These are phyloP conservation scores for Eucalyptus marginata DNA, from an alignment of 345 rosid species.

Conservation along the genomic window DNA sequence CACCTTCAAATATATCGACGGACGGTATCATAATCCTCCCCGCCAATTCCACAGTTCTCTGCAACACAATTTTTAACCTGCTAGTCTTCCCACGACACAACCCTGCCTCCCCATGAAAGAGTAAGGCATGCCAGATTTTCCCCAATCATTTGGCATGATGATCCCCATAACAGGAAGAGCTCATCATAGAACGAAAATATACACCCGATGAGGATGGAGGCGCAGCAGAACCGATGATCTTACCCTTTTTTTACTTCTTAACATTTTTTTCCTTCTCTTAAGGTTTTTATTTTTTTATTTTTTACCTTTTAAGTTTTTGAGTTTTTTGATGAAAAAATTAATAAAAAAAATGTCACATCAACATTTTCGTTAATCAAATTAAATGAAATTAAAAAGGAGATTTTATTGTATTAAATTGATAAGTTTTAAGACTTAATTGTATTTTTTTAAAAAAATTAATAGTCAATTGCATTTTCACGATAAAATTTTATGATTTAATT, in stretches of 20 bases:
- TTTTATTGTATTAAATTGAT: neutral
- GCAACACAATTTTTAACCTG: constrained; percentile 43
- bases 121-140: constrained; percentile 28
- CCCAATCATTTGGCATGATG: neutral
- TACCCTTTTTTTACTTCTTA: neutral
- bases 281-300: too few relatives aligned
- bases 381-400: neutral
- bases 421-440: too few relatives aligned
- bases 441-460: too few relatives aligned
- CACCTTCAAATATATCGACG: constrained; percentile 79
- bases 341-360: too few relatives aligned
- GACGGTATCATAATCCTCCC: constrained; percentile 72
- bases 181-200: constrained; percentile 18
- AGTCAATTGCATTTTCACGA: fast-evolving
- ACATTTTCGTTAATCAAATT: neutral
- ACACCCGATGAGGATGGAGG: neutral
- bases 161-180: constrained; percentile 6
- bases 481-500: too few relatives aligned
- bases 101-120: constrained; percentile 96
- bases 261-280: neutral
- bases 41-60: constrained; percentile 50
- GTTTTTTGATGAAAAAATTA: neutral
- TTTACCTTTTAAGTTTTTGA: neutral
- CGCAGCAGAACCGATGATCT: neutral
- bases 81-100: constrained; percentile 43